Conservation (phyloP, 2,329 filamentous ascomycete species). For the Aspergillus novofumigatus region DNA sequence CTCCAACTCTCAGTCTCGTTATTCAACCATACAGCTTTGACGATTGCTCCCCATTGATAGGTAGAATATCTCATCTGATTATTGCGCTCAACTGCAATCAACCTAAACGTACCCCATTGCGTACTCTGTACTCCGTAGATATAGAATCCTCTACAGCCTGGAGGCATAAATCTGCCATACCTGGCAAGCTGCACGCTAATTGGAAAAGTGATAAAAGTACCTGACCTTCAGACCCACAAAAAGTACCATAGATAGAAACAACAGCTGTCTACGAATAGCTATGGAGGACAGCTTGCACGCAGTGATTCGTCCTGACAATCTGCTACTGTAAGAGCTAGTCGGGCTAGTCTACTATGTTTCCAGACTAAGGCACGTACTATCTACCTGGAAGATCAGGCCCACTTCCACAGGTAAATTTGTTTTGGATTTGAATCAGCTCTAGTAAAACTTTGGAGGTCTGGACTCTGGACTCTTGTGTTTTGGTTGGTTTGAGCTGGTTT, state of each 20-base stretch:
- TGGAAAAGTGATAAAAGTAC: not conserved
- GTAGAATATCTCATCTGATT: too few species aligned
- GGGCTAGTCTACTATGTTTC: not conserved
- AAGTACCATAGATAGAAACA: conserved; percentile 14
- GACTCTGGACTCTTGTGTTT: conserved; percentile 1
- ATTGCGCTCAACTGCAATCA: too few species aligned
- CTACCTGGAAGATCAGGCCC: not conserved
- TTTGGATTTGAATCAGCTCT: conserved; percentile 3
- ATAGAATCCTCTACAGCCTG: not conserved
- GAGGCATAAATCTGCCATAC: not conserved
- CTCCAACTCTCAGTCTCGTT: too few species aligned
- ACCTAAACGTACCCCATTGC: not conserved
- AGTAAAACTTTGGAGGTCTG: not conserved
- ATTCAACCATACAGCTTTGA: too few species aligned
- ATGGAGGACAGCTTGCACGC: not conserved
- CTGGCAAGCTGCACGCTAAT: too few species aligned
- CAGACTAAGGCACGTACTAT: too few species aligned
- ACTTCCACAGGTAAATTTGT: not conserved
- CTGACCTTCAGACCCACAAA: conserved; percentile 6
- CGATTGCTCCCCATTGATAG: not conserved
- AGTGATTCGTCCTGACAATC: not conserved
- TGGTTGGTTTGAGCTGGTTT: not conserved
- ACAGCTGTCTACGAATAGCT: not conserved
- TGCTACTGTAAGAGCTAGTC: not conserved
- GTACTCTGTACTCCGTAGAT: not conserved